A percentile compares a stretch with the other conserved stretches of the same genome.
Conservation (phyloP, 1,139 yeast species). For the Pichia inconspicua region DNA sequence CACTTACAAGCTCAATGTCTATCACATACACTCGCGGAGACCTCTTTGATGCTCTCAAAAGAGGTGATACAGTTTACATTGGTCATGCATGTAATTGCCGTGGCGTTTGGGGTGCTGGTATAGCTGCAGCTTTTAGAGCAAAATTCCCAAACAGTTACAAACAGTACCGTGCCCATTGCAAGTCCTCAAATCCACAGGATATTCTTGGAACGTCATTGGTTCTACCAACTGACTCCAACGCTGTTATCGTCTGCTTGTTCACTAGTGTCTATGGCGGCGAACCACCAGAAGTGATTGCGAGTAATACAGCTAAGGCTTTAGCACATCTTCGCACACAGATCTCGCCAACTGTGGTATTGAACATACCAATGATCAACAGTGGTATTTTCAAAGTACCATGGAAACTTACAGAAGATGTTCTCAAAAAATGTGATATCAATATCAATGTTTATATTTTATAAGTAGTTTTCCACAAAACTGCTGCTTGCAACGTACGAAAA, state of each 20-base stretch:
- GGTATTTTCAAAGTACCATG: conserved; percentile 79
- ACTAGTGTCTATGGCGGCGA: conserved; percentile 47
- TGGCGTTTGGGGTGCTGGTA: conserved; percentile 84
- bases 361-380: conserved; percentile 74
- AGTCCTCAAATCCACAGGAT: conserved; percentile 25
- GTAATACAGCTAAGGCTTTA: conserved; percentile 38
- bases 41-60: conserved; percentile 33
- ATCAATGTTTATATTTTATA: conserved; percentile 38
- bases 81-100: conserved; percentile 77
- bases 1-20: neutral
- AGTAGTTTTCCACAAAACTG: conserved; percentile 24
- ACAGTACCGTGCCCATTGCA: conserved; percentile 43
- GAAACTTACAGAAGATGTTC: conserved; percentile 51
- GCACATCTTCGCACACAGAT: conserved; percentile 1
- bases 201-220: conserved; percentile 51
- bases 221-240: conserved; percentile 30
- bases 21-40: conserved; percentile 51
- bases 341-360: conserved; percentile 23
- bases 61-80: conserved; percentile 29
- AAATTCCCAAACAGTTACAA: conserved; percentile 45
- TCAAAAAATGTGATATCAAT: conserved; percentile 30
- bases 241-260: conserved; percentile 55
- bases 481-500: conserved; percentile 34
- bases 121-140: conserved; percentile 47
- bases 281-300: conserved; percentile 37